phyloP scores from a whole-genome alignment of 306 rosid genomes.

The Lagenaria siceraria region DNA sequence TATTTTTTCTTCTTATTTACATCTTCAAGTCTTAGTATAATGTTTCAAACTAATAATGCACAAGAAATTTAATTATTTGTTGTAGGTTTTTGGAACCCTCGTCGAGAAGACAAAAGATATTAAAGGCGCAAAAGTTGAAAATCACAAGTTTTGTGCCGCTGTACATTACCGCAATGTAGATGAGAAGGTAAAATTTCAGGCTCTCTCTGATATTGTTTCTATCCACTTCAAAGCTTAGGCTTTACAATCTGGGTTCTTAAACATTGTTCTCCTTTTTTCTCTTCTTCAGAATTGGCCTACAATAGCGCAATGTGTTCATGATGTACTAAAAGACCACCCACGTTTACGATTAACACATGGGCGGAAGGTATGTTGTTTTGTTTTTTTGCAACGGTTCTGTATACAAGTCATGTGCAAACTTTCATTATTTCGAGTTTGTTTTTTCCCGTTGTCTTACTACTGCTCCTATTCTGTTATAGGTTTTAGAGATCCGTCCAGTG shows the following conservation, averaged over 20 bases:
- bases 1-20: not conserved
- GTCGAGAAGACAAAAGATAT: conserved; percentile 56
- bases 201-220: not conserved
- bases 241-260: not conserved
- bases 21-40: not conserved
- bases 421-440: no score
- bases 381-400: not conserved
- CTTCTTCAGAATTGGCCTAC: conserved; percentile 63
- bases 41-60: not conserved
- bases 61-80: not conserved
- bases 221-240: not conserved
- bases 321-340: conserved; percentile 58
- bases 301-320: conserved; percentile 77
- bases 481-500: conserved; percentile 92
- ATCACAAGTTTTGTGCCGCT: conserved; percentile 90
- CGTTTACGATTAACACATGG: conserved; percentile 78
- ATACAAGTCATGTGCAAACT: not conserved
- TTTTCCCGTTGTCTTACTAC: not conserved
- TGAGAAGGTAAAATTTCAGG: conserved; percentile 37
- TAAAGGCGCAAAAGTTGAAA: conserved; percentile 70
- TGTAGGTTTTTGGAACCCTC: conserved; percentile 79
- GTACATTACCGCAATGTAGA: conserved; percentile 96
- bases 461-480: conserved; percentile 24
- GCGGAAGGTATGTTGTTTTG: conserved; percentile 45
- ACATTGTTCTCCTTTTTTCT: not conserved